phyloP scores from a whole-genome alignment of 1,284 basidiomycete species.

The Xanthoconium separans region DNA sequence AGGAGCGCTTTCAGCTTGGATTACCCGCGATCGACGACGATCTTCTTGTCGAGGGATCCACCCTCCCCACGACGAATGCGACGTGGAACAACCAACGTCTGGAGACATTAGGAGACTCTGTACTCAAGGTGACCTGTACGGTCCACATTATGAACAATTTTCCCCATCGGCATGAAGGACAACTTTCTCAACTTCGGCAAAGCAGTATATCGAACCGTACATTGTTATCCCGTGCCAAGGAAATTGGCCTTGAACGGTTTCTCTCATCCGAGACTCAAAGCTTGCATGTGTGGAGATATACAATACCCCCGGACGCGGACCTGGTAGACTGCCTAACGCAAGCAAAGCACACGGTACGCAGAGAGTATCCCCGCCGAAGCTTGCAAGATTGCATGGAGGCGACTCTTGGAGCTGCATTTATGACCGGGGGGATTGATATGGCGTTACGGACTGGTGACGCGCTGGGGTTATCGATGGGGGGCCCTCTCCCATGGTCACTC shows the following conservation, averaged over 20 bases:
- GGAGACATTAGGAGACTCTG: conserved; percentile 82
- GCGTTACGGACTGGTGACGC: conserved; percentile 63
- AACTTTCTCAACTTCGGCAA: conserved; percentile 63
- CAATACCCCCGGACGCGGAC: conserved; percentile 38
- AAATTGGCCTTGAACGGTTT: conserved; percentile 60
- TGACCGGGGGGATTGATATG: conserved; percentile 67
- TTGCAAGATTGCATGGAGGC: conserved; percentile 87
- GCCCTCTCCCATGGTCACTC: conserved; percentile 56
- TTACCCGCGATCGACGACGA: conserved; percentile 58
- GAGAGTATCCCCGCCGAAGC: conserved; percentile 60
- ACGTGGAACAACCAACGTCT: conserved; percentile 79
- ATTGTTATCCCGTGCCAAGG: conserved; percentile 63
- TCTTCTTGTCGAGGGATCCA: conserved; percentile 69
- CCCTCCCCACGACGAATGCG: conserved; percentile 60
- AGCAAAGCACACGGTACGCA: conserved; percentile 32
- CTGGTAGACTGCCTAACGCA: conserved; percentile 26
- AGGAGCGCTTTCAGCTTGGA: conserved; percentile 49
- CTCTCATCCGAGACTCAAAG: conserved; percentile 59
- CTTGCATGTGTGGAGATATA: conserved; percentile 61
- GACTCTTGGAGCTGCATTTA: conserved; percentile 69
- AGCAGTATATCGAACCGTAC: conserved; percentile 67
- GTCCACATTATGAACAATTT: conserved; percentile 75
- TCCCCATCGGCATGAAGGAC: conserved; percentile 78
- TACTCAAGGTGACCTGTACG: conserved; percentile 73
- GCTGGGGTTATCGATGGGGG: conserved; percentile 72